A percentile compares a stretch with the other conserved stretches of the same genome.
Evolutionary conservation across 2,329 filamentous ascomycete genomes (phyloP).

Genomic region (Alternaria sp.): DNA sequence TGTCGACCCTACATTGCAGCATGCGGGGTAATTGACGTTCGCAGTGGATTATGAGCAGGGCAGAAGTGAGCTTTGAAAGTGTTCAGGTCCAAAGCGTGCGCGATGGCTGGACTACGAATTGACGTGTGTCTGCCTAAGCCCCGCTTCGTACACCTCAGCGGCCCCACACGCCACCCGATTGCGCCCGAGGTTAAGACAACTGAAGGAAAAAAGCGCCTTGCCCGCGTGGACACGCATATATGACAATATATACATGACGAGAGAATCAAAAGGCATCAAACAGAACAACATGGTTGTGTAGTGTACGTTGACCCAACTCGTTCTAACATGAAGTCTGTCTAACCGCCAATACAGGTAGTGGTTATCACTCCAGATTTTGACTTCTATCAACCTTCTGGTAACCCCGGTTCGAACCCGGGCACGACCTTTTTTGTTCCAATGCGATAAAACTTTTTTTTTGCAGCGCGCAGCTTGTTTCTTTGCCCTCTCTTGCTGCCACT

Average conservation of each 20-base stretch:
- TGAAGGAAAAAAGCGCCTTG: background rate
- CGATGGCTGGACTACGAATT: background rate
- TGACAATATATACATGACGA: accelerated
- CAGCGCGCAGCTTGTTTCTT: no score
- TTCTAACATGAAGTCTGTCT: slow-evolving; percentile 2
- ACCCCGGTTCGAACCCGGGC: slow-evolving; percentile 22
- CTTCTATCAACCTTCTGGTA: slow-evolving; percentile 14
- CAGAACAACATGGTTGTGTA: slow-evolving; percentile 14
- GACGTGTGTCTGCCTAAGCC: background rate
- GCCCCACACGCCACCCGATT: background rate
- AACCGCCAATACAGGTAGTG: slow-evolving; percentile 15
- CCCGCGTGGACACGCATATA: accelerated
- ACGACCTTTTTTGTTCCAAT: slow-evolving; percentile 4
- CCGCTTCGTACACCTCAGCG: background rate
- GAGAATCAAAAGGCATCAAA: no score
- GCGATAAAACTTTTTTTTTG: background rate
- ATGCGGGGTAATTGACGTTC: background rate
- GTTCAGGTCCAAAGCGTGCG: background rate
- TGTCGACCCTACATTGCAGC: background rate
- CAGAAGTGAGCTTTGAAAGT: background rate
- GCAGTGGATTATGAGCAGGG: background rate
- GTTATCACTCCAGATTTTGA: slow-evolving; percentile 27
- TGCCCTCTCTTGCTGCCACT: no score
- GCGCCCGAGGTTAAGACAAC: no score
- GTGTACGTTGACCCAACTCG: slow-evolving; percentile 8